phyloP scores from a whole-genome alignment of 176 grass and related monocot species.

The Pontederia paniculata region DNA sequence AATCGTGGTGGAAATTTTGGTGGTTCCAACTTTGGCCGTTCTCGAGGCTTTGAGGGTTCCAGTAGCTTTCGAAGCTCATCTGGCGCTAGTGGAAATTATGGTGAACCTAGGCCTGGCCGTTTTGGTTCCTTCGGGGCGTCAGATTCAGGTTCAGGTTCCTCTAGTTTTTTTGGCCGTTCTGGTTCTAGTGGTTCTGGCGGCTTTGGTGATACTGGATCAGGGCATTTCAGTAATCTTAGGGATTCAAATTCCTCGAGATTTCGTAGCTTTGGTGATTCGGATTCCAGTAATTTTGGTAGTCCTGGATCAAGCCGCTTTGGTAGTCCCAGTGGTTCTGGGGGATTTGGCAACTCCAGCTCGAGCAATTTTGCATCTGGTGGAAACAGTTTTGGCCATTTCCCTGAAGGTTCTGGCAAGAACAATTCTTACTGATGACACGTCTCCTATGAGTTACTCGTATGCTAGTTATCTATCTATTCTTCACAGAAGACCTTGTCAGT shows the following conservation, averaged over 20 bases:
- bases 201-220: background rate
- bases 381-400: background rate
- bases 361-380: background rate
- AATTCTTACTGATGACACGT: no score
- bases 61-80: background rate
- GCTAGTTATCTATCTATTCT: no score
- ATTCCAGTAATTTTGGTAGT: background rate
- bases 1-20: conserved; percentile 19
- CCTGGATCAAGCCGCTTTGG: background rate
- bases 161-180: background rate
- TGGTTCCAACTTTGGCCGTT: conserved; percentile 2
- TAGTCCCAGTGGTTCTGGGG: background rate
- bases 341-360: background rate
- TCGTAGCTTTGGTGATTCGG: background rate
- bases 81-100: background rate
- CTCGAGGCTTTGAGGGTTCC: conserved; percentile 7
- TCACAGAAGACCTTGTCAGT: no score
- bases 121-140: conserved; percentile 1
- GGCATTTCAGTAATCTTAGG: background rate
- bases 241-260: background rate
- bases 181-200: background rate
- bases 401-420: no score
- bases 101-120: conserved; percentile 5
- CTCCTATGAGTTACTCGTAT: no score
- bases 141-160: background rate